phyloP scores from a whole-genome alignment of 768 basidiomycete genomes.

The Podaxis rugospora region DNA sequence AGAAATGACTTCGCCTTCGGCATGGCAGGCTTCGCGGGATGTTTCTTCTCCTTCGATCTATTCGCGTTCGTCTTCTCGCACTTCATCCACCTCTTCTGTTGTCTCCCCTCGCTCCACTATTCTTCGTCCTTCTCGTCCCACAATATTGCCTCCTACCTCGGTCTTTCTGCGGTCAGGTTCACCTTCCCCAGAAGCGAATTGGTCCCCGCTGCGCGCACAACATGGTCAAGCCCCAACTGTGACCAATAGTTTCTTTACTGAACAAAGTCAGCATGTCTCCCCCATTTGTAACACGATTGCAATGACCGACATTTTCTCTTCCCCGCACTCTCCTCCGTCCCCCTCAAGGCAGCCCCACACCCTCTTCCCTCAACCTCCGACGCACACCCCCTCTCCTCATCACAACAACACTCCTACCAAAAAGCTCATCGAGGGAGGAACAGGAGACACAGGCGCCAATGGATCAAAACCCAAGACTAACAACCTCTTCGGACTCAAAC shows the following conservation, averaged over 20 bases:
- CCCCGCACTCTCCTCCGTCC: slow-evolving; percentile 17
- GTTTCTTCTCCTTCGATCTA: slow-evolving; percentile 45
- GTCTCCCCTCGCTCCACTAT: slow-evolving; percentile 20
- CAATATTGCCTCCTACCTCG: slow-evolving; percentile 27
- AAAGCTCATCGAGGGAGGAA: slow-evolving; percentile 14
- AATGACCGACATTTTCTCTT: slow-evolving; percentile 34
- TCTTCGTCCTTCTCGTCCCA: slow-evolving; percentile 22
- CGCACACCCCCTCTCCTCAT: slow-evolving; percentile 10
- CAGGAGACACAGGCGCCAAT: background rate
- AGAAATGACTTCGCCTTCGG: slow-evolving; percentile 48
- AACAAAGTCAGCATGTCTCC: slow-evolving; percentile 41
- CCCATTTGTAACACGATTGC: slow-evolving; percentile 29
- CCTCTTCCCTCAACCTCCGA: slow-evolving; percentile 14
- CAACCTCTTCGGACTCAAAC: slow-evolving; percentile 39
- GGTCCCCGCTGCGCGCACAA: slow-evolving; percentile 24
- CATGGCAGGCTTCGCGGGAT: slow-evolving; percentile 42
- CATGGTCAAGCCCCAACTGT: slow-evolving; percentile 24
- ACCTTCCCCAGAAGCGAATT: slow-evolving; percentile 20
- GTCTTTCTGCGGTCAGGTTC: slow-evolving; percentile 19
- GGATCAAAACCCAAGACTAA: slow-evolving; percentile 26
- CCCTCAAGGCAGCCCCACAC: slow-evolving; percentile 30
- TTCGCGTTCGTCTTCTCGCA: slow-evolving; percentile 35
- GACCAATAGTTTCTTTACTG: slow-evolving; percentile 11
- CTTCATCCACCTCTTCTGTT: slow-evolving; percentile 26
- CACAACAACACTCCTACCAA: slow-evolving; percentile 16